Base-by-base conservation (phyloP, 2,329 filamentous ascomycete genomes). In the Microcyclospora pomicola region DNA sequence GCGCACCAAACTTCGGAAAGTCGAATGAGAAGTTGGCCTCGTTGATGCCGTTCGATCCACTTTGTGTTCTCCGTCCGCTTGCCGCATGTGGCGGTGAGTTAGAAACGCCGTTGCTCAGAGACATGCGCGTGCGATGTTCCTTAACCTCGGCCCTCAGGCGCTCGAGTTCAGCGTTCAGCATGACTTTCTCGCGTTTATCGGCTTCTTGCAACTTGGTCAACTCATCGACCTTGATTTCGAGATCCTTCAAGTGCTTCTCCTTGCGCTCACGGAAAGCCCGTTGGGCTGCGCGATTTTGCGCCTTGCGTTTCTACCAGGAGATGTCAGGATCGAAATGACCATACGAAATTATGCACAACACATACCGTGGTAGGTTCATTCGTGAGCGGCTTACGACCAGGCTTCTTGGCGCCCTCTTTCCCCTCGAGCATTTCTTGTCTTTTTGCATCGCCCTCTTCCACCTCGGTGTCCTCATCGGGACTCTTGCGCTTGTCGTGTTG, bases 331-430 rank as follows among this genome's bases (percentile, higher is more conserved):
- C 27, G 11, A 14, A 10, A 36, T 15, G 6, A 14, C 14, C 4
- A n/a, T 31, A 15, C 5, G 12, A 5, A 12, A 31, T 5, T 24
- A 27, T 30, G 5, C 16, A 38, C 19, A 19, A 31, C 31, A 75
- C 87, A 68, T 77, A 96, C 88, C 49, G 87, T 91, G 50, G 83
- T 96, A 15, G 91, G 91, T 61, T 96, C 91, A 15, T 84, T 92
- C 34, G 85, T 96, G 53, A 96, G 69, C 14, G 88, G 91, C 69
- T 98, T 98, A 46, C 91, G 77, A 36, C 91, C 91, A 4, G 91
- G 88, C 65, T 96, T 98, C 75, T 96, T 96, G 15, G 84, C 76
- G 32, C 79, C 71, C 63, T 91, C 94, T 39, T 85, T 78, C 41
- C 80, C 76, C 60, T 93, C 86, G 42, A 81, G 75, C 44, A 84